These are phyloP conservation scores for Cydonia oblonga DNA, from an alignment of 331 rosid species.

Conservation along the genomic window DNA sequence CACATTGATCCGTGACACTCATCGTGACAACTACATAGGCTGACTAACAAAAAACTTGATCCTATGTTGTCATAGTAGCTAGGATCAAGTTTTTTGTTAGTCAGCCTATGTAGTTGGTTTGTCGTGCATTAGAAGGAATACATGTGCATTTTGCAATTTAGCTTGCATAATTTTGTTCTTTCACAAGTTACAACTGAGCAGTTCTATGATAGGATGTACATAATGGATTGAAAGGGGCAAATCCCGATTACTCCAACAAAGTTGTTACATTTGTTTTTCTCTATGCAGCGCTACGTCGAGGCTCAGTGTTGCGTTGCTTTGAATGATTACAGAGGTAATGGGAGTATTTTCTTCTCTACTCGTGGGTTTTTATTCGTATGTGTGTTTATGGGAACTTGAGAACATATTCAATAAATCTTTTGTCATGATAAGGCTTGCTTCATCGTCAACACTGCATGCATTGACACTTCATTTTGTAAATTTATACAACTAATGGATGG, in stretches of 20 bases:
- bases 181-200: not conserved
- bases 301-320: constrained; percentile 90
- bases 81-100: not conserved
- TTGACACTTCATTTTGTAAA: not conserved
- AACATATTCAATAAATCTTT: not conserved
- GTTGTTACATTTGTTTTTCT: not conserved
- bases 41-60: too few species aligned
- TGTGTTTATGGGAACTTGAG: not conserved
- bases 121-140: not conserved
- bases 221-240: not conserved
- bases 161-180: not conserved
- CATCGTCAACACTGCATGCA: not conserved
- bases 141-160: not conserved
- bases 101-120: not conserved
- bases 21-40: too few species aligned
- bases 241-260: not conserved
- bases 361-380: not conserved
- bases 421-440: not conserved
- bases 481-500: not conserved
- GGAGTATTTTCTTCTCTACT: not conserved
- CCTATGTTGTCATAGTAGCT: not conserved
- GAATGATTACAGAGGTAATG: constrained; percentile 87
- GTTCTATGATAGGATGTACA: not conserved
- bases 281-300: constrained; percentile 83
- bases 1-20: not conserved